Evolutionary conservation across 2,329 filamentous ascomycete species (phyloP).

Genomic region (Apiospora kogelbergensis): DNA sequence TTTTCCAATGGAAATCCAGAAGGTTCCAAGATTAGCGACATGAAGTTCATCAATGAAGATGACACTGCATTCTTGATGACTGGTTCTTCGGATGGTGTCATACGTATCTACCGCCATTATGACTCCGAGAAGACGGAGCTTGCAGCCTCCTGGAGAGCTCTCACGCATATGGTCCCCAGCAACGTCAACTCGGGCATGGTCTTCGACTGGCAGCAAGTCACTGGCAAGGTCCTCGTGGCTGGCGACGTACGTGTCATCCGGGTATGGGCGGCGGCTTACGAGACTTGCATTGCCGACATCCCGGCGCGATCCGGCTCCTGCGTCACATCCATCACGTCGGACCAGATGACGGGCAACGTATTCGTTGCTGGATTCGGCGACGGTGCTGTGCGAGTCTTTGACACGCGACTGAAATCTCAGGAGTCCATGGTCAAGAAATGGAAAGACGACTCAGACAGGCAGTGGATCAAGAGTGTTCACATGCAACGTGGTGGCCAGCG

Average conservation of each 20-base stretch:
- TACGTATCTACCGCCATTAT: slow-evolving; percentile 92
- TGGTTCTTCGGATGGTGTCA: slow-evolving; percentile 90
- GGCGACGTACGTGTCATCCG: slow-evolving; percentile 94
- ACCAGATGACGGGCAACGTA: slow-evolving; percentile 95
- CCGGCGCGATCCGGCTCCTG: slow-evolving; percentile 92
- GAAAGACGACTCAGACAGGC: slow-evolving; percentile 82
- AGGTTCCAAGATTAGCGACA: slow-evolving; percentile 88
- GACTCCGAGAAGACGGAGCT: slow-evolving; percentile 78
- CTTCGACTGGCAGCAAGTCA: slow-evolving; percentile 99
- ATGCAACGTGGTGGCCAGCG: slow-evolving; percentile 94
- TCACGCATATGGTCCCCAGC: slow-evolving; percentile 91
- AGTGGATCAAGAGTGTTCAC: slow-evolving; percentile 95
- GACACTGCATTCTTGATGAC: slow-evolving; percentile 94
- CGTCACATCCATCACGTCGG: slow-evolving; percentile 92
- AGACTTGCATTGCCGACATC: slow-evolving; percentile 92
- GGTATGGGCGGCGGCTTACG: slow-evolving; percentile 92
- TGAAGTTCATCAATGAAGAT: slow-evolving; percentile 98
- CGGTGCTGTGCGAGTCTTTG: slow-evolving; percentile 90
- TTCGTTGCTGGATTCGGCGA: slow-evolving; percentile 97
- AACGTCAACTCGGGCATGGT: slow-evolving; percentile 95
- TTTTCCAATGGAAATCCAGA: slow-evolving; percentile 95
- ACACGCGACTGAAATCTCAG: slow-evolving; percentile 79
- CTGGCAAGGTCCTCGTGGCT: slow-evolving; percentile 89
- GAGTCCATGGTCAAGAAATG: slow-evolving; percentile 95
- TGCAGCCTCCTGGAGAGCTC: slow-evolving; percentile 85